Conservation (phyloP, 345 rosid species). For the Pugionium cornutum region DNA sequence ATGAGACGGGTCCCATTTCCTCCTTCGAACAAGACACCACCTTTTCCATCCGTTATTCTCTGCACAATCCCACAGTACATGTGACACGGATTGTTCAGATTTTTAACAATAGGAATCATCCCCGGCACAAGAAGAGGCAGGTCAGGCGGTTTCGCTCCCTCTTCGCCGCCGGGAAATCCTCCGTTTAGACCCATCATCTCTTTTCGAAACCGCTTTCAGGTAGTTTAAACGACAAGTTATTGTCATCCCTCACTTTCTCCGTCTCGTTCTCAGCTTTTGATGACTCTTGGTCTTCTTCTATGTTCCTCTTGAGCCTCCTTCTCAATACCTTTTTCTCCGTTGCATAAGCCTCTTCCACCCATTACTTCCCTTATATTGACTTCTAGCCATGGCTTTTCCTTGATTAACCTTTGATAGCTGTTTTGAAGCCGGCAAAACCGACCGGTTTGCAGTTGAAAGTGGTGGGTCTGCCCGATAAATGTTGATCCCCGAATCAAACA, state of each 20-base stretch:
- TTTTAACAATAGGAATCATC: constrained; percentile 82
- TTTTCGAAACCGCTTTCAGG: constrained; percentile 72
- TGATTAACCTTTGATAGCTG: constrained; percentile 25
- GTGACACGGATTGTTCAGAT: constrained; percentile 72
- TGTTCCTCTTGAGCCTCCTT: constrained; percentile 57
- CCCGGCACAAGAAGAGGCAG: constrained; percentile 85
- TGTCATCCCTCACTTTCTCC: constrained; percentile 6
- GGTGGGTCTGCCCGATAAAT: constrained; percentile 51
- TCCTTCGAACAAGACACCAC: constrained; percentile 87
- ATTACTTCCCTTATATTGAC: constrained; percentile 64
- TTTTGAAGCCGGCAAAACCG: constrained; percentile 37
- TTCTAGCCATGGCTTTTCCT: constrained; percentile 48
- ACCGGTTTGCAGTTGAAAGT: constrained; percentile 36
- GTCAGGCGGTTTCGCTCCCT: constrained; percentile 56
- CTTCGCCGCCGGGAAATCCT: constrained; percentile 72
- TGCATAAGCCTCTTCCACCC: constrained; percentile 90
- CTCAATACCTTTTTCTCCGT: constrained; percentile 72
- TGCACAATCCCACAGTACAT: constrained; percentile 92
- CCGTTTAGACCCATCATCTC: constrained; percentile 89
- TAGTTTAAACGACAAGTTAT: constrained; percentile 22
- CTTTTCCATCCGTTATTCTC: constrained; percentile 88
- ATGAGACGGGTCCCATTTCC: constrained; percentile 83
- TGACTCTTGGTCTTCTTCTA: constrained; percentile 37
- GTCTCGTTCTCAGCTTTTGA: constrained; percentile 25
- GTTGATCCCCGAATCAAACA: constrained; percentile 44